Base-by-base conservation (phyloP, 1,139 yeast genomes). In the Hyphopichia buzzinii region DNA sequence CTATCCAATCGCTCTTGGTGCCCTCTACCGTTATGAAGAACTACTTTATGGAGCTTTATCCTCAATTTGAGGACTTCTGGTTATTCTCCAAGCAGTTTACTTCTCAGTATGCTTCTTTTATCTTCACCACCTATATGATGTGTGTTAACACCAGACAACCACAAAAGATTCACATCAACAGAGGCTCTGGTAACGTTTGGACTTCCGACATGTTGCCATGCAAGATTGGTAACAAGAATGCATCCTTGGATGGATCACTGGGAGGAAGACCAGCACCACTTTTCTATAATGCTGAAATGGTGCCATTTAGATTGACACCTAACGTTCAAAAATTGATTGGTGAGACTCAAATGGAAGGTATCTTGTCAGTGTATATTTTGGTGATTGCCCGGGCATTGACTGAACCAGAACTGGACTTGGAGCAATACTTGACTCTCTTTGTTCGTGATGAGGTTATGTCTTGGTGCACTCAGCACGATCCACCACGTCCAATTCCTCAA, bases 131-230 rank as follows among this genome's bases (percentile, higher is more conserved):
- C 1, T 88, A 87, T 55, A 82, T 92, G 88, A 81, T 94, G 87
- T 84, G 96, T 63, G 89, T 94, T 50, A 88, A 88, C 58, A 82
- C 85, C 38, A 80, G 99, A 54, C 92, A 88, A 48, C 98, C 98
- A 2, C 95, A 87, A 58, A 94, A 90, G 72, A 85, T 92, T 42
- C 84, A 84, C 59, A 79, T 94, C 39, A 83, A 89, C 52, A 75
- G 77, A 52, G 79, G 79, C 5, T 83, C 94, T 2, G 99, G 98
- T 43, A 81, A 79, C 50, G 92, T 92, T 12, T 88, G 95, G 83
- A 89, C 97, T 0, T 81, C 94, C 3, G 98, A 94, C 53, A 89
- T 92, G 96, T 71, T 94, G 37, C 97, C 98, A 17, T 83, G 89
- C 49, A 83, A 83, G 61, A 71, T 82, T 48, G 84, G 86, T 11